Evolutionary conservation across 495 filamentous ascomycete genomes (phyloP).

Genomic region (Niebla homalea): DNA sequence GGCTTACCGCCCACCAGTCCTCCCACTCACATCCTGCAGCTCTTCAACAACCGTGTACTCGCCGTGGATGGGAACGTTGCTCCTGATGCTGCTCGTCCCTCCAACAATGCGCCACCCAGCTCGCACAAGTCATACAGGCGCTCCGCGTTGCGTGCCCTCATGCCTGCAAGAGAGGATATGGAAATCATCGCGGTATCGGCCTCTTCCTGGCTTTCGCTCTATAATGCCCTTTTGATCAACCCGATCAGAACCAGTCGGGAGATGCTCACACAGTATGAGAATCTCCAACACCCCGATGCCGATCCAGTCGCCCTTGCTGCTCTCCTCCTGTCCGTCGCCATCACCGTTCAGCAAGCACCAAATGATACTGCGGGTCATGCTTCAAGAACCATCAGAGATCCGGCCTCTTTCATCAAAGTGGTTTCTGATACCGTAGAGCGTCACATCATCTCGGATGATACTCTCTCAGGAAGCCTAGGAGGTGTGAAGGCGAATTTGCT

Average conservation of each 20-base stretch:
- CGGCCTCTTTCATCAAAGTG: constrained; percentile 6
- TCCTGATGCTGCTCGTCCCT: not conserved
- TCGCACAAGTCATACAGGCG: constrained; percentile 8
- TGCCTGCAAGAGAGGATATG: constrained; percentile 17
- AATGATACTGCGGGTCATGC: not conserved
- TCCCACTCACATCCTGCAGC: constrained; percentile 17
- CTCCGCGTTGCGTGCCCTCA: constrained; percentile 13
- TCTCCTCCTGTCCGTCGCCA: constrained; percentile 17
- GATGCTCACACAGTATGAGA: constrained; percentile 14
- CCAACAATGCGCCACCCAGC: constrained; percentile 1
- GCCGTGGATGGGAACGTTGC: constrained; percentile 8
- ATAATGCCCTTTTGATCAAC: constrained; percentile 12
- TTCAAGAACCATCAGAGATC: not conserved
- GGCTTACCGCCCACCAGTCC: constrained; percentile 14
- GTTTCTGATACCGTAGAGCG: constrained; percentile 18
- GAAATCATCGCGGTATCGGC: constrained; percentile 5
- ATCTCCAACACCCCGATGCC: constrained; percentile 14
- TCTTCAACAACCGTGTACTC: constrained; percentile 24
- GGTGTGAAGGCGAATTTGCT: constrained; percentile 17
- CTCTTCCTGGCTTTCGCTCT: constrained; percentile 17
- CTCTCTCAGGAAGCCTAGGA: constrained; percentile 11
- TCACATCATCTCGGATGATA: constrained; percentile 15
- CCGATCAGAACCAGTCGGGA: constrained; percentile 9
- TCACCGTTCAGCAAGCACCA: constrained; percentile 18
- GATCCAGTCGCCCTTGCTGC: constrained; percentile 17